phyloP scores from a whole-genome alignment of 2,329 filamentous ascomycete species.

The Sordariomycetes sp. region DNA sequence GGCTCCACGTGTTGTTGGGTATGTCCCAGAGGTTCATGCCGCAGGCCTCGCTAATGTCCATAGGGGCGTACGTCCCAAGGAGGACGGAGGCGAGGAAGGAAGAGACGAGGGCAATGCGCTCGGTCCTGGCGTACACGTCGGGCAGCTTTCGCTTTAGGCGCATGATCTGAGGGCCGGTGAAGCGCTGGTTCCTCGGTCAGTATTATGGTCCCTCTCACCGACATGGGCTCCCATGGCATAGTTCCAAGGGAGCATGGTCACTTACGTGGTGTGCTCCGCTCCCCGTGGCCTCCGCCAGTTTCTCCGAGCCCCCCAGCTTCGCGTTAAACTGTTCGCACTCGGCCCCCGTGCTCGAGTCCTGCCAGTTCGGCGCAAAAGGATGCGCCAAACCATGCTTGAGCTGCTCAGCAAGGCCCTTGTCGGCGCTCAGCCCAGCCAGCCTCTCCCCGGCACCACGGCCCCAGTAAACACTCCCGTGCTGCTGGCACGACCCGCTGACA shows the following conservation, averaged over 20 bases:
- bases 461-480: constrained; percentile 98
- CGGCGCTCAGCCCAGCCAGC: constrained; percentile 46
- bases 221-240: background rate
- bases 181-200: constrained; percentile 43
- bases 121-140: constrained; percentile 65
- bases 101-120: constrained; percentile 83
- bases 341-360: constrained; percentile 85
- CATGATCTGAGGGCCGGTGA: constrained; percentile 95
- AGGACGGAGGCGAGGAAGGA: constrained; percentile 90
- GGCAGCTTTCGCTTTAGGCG: constrained; percentile 72
- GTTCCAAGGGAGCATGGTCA: constrained; percentile 5
- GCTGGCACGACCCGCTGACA: constrained; percentile 86
- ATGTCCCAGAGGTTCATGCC: constrained; percentile 98
- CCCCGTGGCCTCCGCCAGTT: constrained; percentile 68
- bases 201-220: background rate
- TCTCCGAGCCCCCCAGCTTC: constrained; percentile 49
- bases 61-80: constrained; percentile 70
- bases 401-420: constrained; percentile 56
- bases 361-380: constrained; percentile 90
- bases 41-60: constrained; percentile 89
- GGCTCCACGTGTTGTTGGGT: constrained; percentile 56
- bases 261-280: constrained; percentile 89
- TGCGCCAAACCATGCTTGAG: constrained; percentile 64
- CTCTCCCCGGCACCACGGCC: constrained; percentile 51
- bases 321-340: constrained; percentile 85